Base-by-base conservation (phyloP, 2,329 filamentous ascomycete genomes). In the Scedosporium dehoogii region DNA sequence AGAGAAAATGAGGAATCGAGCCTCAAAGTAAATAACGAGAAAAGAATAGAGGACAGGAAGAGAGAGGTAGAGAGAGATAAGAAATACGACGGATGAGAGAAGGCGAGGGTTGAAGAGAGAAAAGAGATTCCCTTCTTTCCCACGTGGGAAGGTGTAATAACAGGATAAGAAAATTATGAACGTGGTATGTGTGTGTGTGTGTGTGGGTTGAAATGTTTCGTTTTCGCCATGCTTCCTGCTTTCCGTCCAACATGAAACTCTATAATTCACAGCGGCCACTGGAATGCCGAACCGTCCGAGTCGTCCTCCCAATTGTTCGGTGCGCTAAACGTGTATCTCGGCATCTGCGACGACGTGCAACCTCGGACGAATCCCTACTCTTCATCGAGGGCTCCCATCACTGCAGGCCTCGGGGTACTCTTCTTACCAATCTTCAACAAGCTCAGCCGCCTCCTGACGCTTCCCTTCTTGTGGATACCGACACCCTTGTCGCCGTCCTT, bases 381-480 rank as follows among this genome's bases (percentile, higher is more conserved):
- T 70, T 85, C 82, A 62, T 83, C 78, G 65, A 85, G 71, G 66
- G 80, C 81, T 61, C 77, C 77, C 81, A 84, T 84, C 64, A 75
- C 70, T 29, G 73, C 78, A 64, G 73, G 78, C 58, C 73, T 76
- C 72, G 85, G 87, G 70, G 82, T 85, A 56, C 77, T 78, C 76
- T 89, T 91, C 72, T 86, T 87, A 33, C 88, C 87, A 59, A 92
- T 80, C 72, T 88, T 90, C 69, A 96, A 78, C 69, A 92, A 78
- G 72, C 90, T 94, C 67, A 96, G 79, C 69, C 91, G 78, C 76
- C 91, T 93, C 75, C 87, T 85, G 67, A 96, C 83, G 63, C 86
- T 88, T 42, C 83, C 84, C 60, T 83, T 82, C 69, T 80, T 80
- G 62, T 74, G 71, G 44, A 76, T 70, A 3, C 75, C 73, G 29